Base-by-base conservation (phyloP, 2,329 filamentous ascomycete species). In the Alternaria infectoria region DNA sequence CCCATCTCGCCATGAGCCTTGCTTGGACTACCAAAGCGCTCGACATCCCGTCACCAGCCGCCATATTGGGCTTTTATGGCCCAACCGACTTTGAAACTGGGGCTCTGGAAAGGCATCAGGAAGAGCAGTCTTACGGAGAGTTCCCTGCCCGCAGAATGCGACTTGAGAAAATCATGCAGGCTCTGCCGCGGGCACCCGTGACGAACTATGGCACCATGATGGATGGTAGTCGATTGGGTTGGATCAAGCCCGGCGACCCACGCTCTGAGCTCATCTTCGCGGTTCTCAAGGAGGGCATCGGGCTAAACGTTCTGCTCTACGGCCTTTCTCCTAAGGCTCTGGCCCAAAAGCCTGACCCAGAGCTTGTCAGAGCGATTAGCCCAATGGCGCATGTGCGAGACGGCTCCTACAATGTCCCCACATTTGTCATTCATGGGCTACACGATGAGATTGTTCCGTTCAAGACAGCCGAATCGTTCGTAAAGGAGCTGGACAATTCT, bases 1-100 rank as follows among this genome's bases (percentile, higher is more conserved):
- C 57, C 17, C 57, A 59, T 28, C 57, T 59, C 25, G 57, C 57
- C 23, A 59, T 59, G 57, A 59, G 57, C 13, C 57, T 59, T 26
- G 57, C 47, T 23, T 59, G 57, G 57, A 59, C 57, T 25, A 59
- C 57, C 25, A 52, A 36, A 25, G 36, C 45, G 17, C 17, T 59
- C 6, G 44, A 59, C 13, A n/a, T 59, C 6, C 47, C 17, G 17
- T 40, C 57, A 15, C 57, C 57, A 11, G 36, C 47, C 52, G 57
- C 57, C 5, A 25, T 59, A 44, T 45, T 59, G 40, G 57, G 57
- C 10, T 59, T 59, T 11, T 59, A 59, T 25, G 57, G 47, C 6
- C 57, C 57, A 23, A 59, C 57, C 9, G 57, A 59, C 23, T 59
- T 59, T 36, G 57, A 59, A 28, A 52, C 57, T 9, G 47, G 57